Evolutionary conservation across 352 stramenopile species (phyloP), one percentile per base, ranked within the genome.

Genomic region (Phytopythium delawarense): DNA sequence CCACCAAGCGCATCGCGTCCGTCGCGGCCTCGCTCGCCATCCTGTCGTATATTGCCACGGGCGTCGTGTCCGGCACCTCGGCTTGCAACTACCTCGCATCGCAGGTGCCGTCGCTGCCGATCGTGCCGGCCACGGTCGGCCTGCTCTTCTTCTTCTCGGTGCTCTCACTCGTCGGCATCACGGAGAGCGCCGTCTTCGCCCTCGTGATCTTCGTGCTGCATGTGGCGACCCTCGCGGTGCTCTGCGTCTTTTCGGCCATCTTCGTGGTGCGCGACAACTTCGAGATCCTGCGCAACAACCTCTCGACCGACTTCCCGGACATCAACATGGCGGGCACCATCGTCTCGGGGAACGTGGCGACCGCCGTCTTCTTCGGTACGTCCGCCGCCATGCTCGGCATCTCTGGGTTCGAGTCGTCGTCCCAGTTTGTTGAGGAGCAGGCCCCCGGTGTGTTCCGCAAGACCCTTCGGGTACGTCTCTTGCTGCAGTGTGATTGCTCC

Each of bases 41-140:
- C 65, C 89, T 98, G 61, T 97, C 91, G 40, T 98, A 98, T 81
- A 97, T 98, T 66, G 94, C 95, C n/a, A 98, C 95, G 21, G 94
- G 91, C 25, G 87, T 96, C 57, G 87, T 96, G 20, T 96, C 87
- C 12, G 87, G 85, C 56, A 94, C 85, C 32, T 96, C 87, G 39
- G 87, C 85, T 13, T 94, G 83, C 65, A 94, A 92, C 66, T 96
- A 96, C 77, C 69, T 96, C 63, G 79, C 80, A 45, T 91, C 84
- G 21, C 84, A 92, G 57, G 70, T 94, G 45, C 83, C 81, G 20
- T 76, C 73, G 40, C 65, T 96, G 56, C 74, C 86, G 20, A 89
- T 96, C 57, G 85, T 96, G 39, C 83, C 83, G 9, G 76, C 83
- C 44, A 93, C 83, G 1, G 75, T 96, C 59, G 79, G 76, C n/a